These are phyloP conservation scores for Leonotis leonurus DNA, from an alignment of 257 asterid species.

Conservation along the genomic window DNA sequence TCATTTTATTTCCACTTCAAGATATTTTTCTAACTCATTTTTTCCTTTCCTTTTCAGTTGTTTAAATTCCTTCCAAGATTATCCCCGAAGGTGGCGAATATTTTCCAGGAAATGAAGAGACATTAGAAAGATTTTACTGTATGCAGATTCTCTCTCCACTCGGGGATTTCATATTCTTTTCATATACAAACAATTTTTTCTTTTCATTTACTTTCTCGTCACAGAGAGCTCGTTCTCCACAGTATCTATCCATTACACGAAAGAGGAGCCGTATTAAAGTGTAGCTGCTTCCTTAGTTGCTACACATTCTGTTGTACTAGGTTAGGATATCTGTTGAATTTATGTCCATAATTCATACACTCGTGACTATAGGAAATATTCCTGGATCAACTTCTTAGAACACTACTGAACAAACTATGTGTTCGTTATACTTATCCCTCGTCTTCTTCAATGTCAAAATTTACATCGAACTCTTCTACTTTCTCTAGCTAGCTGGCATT, in stretches of 20 bases:
- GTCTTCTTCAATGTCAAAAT: neutral
- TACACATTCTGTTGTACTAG: neutral
- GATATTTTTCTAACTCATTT: neutral
- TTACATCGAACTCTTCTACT: neutral
- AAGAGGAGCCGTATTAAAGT: neutral
- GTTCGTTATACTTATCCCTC: neutral
- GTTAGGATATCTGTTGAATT: neutral
- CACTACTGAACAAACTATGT: no score
- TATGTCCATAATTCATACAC: neutral
- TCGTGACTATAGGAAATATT: neutral
- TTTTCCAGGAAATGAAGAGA: constrained; percentile 81
- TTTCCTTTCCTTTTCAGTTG: constrained; percentile 39
- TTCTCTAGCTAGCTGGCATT: neutral
- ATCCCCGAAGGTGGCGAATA: constrained; percentile 68
- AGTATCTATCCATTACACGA: constrained; percentile 4
- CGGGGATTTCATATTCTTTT: constrained; percentile 20
- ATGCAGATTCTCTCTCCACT: constrained; percentile 4
- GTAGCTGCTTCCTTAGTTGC: neutral
- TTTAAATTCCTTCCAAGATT: constrained; percentile 75
- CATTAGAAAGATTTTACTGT: no score
- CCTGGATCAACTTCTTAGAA: neutral
- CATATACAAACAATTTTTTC: constrained; percentile 5
- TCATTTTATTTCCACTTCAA: neutral
- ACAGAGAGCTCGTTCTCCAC: neutral
- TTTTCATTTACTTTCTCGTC: neutral